A percentile compares a stretch with the other conserved stretches of the same genome.
phyloP scores from a whole-genome alignment of 1,284 basidiomycete genomes.

The Chiua sp. region DNA sequence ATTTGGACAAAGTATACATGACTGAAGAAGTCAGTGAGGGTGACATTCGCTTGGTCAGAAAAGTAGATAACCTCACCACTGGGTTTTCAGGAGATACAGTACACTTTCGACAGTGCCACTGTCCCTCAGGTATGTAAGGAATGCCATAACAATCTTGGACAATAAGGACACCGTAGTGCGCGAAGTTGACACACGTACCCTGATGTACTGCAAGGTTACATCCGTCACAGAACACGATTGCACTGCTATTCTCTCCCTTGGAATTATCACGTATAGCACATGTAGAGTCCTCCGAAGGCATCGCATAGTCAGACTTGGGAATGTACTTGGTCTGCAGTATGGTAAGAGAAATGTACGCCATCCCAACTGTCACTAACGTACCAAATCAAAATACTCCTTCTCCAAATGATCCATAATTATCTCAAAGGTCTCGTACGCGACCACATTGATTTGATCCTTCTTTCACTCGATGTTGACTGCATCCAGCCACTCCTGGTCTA shows the following conservation, averaged over 20 bases:
- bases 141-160: slow-evolving; percentile 95
- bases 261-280: slow-evolving; percentile 99
- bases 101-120: slow-evolving; percentile 99
- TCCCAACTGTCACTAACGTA: slow-evolving; percentile 43
- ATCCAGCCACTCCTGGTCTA: slow-evolving; percentile 97
- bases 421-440: slow-evolving; percentile 91
- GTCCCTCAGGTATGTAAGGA: slow-evolving; percentile 99
- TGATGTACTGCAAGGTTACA: slow-evolving; percentile 99
- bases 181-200: slow-evolving; percentile 53
- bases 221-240: slow-evolving; percentile 99
- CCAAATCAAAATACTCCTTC: slow-evolving; percentile 99
- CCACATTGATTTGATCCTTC: slow-evolving; percentile 75
- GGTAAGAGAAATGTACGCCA: neutral
- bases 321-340: slow-evolving; percentile 81
- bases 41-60: neutral
- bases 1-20: slow-evolving; percentile 93
- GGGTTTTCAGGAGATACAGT: slow-evolving; percentile 97
- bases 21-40: slow-evolving; percentile 47
- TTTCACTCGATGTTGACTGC: slow-evolving; percentile 83
- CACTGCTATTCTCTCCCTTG: slow-evolving; percentile 98
- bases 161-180: slow-evolving; percentile 12
- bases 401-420: slow-evolving; percentile 97
- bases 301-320: slow-evolving; percentile 80
- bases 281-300: slow-evolving; percentile 92
- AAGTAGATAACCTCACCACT: slow-evolving; percentile 64